Percentiles rank a stretch among this genome's conserved stretches.
Conservation (phyloP, 1,284 basidiomycete species). For the Naganishia albida region DNA sequence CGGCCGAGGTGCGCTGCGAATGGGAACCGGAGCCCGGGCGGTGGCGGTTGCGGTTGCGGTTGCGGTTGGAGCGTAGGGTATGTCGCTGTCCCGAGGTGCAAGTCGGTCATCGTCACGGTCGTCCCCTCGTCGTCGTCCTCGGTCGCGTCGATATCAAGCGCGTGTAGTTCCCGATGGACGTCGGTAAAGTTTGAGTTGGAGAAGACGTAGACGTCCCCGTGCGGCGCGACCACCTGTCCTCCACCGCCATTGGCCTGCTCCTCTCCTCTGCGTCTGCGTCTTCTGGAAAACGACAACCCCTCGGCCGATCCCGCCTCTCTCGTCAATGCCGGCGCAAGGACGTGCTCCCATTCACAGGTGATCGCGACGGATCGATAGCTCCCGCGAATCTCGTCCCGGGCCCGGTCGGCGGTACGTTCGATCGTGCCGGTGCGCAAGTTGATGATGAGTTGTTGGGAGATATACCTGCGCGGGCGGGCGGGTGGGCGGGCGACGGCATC, state of each 20-base stretch:
- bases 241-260: too few relatives aligned
- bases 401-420: not conserved
- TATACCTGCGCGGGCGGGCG: conserved; percentile 65
- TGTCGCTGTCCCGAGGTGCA: conserved; percentile 17
- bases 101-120: not conserved
- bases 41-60: too few relatives aligned
- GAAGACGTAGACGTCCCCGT: conserved; percentile 53
- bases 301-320: conserved; percentile 57
- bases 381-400: conserved; percentile 53
- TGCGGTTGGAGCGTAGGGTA: conserved; percentile 66
- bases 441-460: conserved; percentile 64
- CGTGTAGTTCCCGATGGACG: conserved; percentile 86
- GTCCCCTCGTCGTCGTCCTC: not conserved
- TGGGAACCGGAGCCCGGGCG: conserved; percentile 88
- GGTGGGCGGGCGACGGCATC: too few relatives aligned
- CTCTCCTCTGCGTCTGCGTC: conserved; percentile 48
- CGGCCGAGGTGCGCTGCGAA: conserved; percentile 84
- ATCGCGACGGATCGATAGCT: conserved; percentile 89
- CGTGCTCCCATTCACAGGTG: conserved; percentile 47
- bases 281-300: conserved; percentile 43
- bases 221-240: conserved; percentile 41
- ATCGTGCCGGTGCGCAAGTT: too few relatives aligned
- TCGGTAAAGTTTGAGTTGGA: conserved; percentile 74
- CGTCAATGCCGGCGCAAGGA: not conserved
- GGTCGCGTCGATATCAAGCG: conserved; percentile 58